Base-by-base conservation (phyloP, 495 filamentous ascomycete genomes). In the Arthonia radiata region DNA sequence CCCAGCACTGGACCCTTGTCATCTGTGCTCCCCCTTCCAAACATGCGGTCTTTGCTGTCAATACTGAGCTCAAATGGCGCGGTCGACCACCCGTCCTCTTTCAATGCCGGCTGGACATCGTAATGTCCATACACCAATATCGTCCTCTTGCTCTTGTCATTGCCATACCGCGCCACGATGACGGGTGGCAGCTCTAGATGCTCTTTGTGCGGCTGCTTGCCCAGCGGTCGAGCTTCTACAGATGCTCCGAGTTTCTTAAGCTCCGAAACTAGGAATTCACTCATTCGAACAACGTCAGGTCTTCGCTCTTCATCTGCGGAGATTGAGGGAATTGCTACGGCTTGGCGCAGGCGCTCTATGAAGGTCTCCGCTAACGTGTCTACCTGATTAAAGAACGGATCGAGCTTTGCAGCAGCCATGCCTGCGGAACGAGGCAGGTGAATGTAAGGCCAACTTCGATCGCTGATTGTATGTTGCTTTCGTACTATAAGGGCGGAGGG, bases 51-150 rank as follows among this genome's bases (percentile, higher is more conserved):
- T 45, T 92, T 69, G 28, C 75, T 61, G 44, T 89, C 80, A 18
- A 92, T 61, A n/a, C 62, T 71, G 34, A 99, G 55, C 31, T 71
- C 70, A 46, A 94, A 99, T 10, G 89, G 89, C 46, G 94, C 76
- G 1, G 86, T 92, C 26, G 72, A 70, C 89, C 89, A 99, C 18
- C 89, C 89, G 38, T 99, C 89, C 37, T 74, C 76, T 56, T 70
- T 77, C 44, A 74, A 56, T 21, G 89, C 89, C 3, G 89, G 89
- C 49, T 99, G 89, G 10, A 99, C 89, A 51, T 99, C 89, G 53
- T 99, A 99, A 53, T 99, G 89, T 17, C 89, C 89, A 38, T 99
- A 99, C 14, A 99, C 76, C 24, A 94, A 59, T 37, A 99, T 82
- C 5, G 79, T 94, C 18, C 76, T 67, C 64, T 93, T 94, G 40